Evolutionary conservation across 2,329 filamentous ascomycete genomes (phyloP).

Genomic region (Niveomyces coronatus): DNA sequence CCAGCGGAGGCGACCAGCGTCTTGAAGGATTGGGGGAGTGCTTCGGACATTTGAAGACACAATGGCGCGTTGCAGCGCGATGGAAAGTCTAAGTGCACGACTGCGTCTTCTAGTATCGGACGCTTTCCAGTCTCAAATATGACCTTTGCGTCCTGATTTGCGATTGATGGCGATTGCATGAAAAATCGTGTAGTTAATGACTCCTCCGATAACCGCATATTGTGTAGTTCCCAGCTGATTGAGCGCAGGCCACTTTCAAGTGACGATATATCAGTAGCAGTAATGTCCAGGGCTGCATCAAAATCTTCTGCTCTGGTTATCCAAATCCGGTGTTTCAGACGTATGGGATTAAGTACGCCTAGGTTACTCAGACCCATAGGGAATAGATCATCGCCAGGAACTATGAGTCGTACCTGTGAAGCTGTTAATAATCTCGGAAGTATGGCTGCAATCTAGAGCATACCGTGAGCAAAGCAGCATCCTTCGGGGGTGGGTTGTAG

Average conservation of each 20-base stretch:
- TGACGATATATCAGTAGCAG: constrained; percentile 13
- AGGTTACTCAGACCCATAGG: constrained; percentile 17
- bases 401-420: constrained; percentile 17
- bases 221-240: constrained; percentile 22
- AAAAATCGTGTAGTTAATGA: constrained; percentile 17
- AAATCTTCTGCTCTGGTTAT: constrained; percentile 15
- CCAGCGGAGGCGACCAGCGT: constrained; percentile 16
- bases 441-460: background rate
- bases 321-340: constrained; percentile 21
- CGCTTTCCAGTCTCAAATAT: constrained; percentile 16
- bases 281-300: constrained; percentile 16
- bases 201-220: constrained; percentile 21
- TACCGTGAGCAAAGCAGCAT: constrained; percentile 8
- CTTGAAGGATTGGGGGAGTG: constrained; percentile 15
- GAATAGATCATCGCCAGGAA: constrained; percentile 19
- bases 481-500: background rate
- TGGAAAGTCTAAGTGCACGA: background rate
- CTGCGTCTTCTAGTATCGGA: constrained; percentile 12
- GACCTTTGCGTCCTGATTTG: constrained; percentile 12
- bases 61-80: background rate
- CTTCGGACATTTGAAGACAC: constrained; percentile 12
- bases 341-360: constrained; percentile 18
- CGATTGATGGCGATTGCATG: constrained; percentile 17
- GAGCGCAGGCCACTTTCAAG: constrained; percentile 19
- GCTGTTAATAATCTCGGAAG: background rate